These are phyloP conservation scores for Tetrapisispora namnaoensis DNA, from an alignment of 805 yeast species.

Conservation along the genomic window DNA sequence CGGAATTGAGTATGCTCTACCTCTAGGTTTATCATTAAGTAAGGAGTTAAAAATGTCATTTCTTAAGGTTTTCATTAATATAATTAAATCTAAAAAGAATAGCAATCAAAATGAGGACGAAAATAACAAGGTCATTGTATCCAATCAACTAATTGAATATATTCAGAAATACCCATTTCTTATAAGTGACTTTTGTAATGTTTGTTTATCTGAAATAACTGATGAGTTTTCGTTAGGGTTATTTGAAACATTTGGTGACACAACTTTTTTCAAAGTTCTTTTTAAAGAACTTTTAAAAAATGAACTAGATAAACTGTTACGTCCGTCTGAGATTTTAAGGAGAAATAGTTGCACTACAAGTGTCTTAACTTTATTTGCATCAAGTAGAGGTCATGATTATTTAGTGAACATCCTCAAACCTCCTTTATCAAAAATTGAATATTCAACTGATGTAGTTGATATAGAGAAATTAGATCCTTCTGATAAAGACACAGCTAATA, in stretches of 20 bases:
- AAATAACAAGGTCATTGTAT: slow-evolving; percentile 10
- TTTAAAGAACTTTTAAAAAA: slow-evolving; percentile 44
- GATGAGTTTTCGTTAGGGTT: slow-evolving; percentile 58
- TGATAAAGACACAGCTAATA: slow-evolving; percentile 32
- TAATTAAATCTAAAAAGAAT: slow-evolving; percentile 29
- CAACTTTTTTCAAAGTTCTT: slow-evolving; percentile 32
- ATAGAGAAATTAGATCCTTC: slow-evolving; percentile 41
- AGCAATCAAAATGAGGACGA: slow-evolving; percentile 16
- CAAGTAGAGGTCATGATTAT: slow-evolving; percentile 49
- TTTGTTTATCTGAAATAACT: slow-evolving; percentile 57
- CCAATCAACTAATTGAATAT: slow-evolving; percentile 19
- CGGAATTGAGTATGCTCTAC: slow-evolving; percentile 63
- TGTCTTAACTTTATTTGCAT: slow-evolving; percentile 58
- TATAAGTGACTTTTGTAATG: slow-evolving; percentile 42
- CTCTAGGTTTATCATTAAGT: slow-evolving; percentile 65
- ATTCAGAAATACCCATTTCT: slow-evolving; percentile 33
- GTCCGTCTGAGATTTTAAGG: slow-evolving; percentile 62
- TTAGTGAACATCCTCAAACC: slow-evolving; percentile 43
- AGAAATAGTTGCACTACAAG: slow-evolving; percentile 73
- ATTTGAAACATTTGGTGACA: slow-evolving; percentile 40
- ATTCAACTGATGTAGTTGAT: slow-evolving; percentile 45
- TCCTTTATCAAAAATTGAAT: slow-evolving; percentile 42
- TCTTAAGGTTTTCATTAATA: slow-evolving; percentile 63
- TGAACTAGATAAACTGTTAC: slow-evolving; percentile 48
- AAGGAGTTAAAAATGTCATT: slow-evolving; percentile 56